phyloP scores from a whole-genome alignment of 371 early-diverging fungal genomes.

The Apophysomyces ossiformis region DNA sequence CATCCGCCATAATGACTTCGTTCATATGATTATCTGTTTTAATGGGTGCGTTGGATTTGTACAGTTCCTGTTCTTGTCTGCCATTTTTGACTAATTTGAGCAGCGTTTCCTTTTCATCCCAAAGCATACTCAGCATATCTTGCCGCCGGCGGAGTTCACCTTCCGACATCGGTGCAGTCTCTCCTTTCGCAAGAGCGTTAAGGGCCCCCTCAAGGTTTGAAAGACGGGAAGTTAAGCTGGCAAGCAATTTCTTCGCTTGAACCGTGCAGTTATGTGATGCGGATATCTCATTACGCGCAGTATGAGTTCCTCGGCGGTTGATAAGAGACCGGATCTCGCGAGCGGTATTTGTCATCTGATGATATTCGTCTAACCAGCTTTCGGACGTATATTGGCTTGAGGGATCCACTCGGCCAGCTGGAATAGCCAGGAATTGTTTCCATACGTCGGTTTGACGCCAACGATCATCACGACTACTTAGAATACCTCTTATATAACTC shows the following conservation, averaged over 20 bases:
- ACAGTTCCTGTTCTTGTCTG: conserved; percentile 49
- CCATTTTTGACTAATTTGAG: conserved; percentile 51
- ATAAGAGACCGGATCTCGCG: conserved; percentile 74
- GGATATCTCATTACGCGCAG: conserved; percentile 73
- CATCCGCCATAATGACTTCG: conserved; percentile 8
- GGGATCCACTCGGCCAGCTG: conserved; percentile 41
- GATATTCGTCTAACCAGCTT: conserved; percentile 82
- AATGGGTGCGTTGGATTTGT: conserved; percentile 13
- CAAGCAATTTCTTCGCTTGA: conserved; percentile 76
- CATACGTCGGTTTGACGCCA: conserved; percentile 79
- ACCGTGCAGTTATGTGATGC: conserved; percentile 75
- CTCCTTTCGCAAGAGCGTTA: conserved; percentile 49
- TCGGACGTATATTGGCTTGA: conserved; percentile 61
- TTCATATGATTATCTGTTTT: conserved; percentile 10
- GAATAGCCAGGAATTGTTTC: conserved; percentile 75
- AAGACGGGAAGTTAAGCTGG: conserved; percentile 47
- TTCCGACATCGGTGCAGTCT: conserved; percentile 50
- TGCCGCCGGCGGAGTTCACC: conserved; percentile 76
- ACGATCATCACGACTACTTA: conserved; percentile 71
- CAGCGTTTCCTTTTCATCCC: conserved; percentile 68
- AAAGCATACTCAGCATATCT: conserved; percentile 71
- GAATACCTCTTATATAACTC: conserved; percentile 74
- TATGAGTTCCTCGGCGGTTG: conserved; percentile 68
- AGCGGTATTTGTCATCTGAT: conserved; percentile 59
- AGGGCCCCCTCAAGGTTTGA: conserved; percentile 62